Evolutionary conservation across 257 asterid species (phyloP).

Genomic region (Handroanthus guayacan): DNA sequence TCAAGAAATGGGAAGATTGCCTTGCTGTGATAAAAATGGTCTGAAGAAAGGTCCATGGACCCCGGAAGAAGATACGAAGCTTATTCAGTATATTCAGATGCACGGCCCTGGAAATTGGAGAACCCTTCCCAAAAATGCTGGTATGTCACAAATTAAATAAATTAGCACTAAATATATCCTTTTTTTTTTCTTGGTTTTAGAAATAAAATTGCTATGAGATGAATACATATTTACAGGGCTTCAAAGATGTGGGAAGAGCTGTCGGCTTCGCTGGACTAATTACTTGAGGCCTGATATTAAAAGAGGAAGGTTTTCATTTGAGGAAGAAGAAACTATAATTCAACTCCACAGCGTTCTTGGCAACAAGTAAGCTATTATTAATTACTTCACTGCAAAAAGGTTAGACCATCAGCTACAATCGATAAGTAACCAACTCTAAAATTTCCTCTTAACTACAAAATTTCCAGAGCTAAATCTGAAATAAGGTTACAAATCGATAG

Average conservation of each 20-base stretch:
- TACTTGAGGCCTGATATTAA: slow-evolving; percentile 70
- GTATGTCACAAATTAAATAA: background rate
- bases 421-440: too few species aligned
- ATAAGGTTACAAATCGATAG: too few species aligned
- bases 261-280: slow-evolving; percentile 71
- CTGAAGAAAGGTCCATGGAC: slow-evolving; percentile 45
- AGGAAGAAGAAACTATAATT: slow-evolving; percentile 42
- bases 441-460: too few species aligned
- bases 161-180: too few species aligned
- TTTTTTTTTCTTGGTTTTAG: too few species aligned
- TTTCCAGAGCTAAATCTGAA: too few species aligned
- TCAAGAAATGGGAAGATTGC: slow-evolving; percentile 36
- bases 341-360: slow-evolving; percentile 43
- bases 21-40: slow-evolving; percentile 36
- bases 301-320: slow-evolving; percentile 51
- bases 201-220: background rate
- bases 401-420: too few species aligned
- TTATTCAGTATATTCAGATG: slow-evolving; percentile 34
- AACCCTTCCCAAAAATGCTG: slow-evolving; percentile 42
- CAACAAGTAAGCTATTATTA: slow-evolving; percentile 34
- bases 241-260: slow-evolving; percentile 73
- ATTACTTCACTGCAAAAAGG: too few species aligned
- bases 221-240: slow-evolving; percentile 47
- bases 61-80: slow-evolving; percentile 38
- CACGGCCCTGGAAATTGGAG: slow-evolving; percentile 44